These are phyloP conservation scores for Ascochyta fabae DNA, from an alignment of 2,329 filamentous ascomycete species.

Conservation along the genomic window DNA sequence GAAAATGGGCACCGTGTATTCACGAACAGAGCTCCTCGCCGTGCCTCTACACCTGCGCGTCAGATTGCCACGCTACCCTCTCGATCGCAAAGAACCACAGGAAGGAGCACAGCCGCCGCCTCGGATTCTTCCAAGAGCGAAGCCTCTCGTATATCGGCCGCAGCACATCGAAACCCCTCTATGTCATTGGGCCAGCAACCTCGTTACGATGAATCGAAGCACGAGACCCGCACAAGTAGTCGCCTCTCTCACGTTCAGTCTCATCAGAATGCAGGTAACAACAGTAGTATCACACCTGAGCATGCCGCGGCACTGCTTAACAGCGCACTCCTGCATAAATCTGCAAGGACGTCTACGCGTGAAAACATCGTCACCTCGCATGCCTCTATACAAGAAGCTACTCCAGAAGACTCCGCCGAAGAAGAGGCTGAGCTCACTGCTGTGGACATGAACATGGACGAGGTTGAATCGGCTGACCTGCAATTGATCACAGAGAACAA, in stretches of 20 bases:
- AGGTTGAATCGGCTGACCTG: background rate
- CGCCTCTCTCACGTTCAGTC: background rate
- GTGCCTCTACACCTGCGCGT: background rate
- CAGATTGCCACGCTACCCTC: background rate
- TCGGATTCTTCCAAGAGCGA: background rate
- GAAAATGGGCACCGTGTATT: no score
- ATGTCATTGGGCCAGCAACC: background rate
- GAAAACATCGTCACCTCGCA: background rate
- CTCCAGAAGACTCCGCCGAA: slow-evolving; percentile 4
- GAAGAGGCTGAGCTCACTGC: background rate
- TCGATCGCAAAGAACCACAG: background rate
- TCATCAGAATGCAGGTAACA: background rate
- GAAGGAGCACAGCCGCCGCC: background rate
- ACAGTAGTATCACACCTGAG: background rate
- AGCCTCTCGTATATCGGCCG: background rate
- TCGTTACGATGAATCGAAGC: background rate
- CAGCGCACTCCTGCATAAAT: background rate
- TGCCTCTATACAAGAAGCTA: background rate
- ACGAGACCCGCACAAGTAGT: background rate
- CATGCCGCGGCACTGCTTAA: background rate
- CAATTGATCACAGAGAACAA: slow-evolving; percentile 2
- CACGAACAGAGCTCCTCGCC: background rate
- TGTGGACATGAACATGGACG: background rate
- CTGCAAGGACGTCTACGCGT: background rate
- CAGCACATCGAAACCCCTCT: background rate